Evolutionary conservation across 306 rosid species (phyloP).

Genomic region (Prunus salicina): DNA sequence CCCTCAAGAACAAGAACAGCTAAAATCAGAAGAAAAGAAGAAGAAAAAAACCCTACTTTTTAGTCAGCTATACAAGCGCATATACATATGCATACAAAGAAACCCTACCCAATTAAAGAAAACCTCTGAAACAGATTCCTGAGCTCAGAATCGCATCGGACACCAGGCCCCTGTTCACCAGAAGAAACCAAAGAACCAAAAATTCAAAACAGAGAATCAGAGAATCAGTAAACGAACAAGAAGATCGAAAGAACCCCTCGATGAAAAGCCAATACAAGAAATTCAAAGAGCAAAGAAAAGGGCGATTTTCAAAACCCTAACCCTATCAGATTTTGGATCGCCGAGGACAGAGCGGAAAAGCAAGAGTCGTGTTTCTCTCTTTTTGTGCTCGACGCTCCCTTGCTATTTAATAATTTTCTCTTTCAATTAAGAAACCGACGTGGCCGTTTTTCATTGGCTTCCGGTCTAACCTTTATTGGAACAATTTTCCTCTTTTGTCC

Average conservation of each 20-base stretch:
- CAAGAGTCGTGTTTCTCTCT: constrained; percentile 35
- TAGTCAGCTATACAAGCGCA: background rate
- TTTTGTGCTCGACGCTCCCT: constrained; percentile 21
- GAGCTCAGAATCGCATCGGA: constrained; percentile 58
- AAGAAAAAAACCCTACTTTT: background rate
- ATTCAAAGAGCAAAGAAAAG: constrained; percentile 2
- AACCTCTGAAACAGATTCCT: constrained; percentile 45
- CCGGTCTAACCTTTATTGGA: background rate
- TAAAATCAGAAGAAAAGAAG: background rate
- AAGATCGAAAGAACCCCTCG: background rate
- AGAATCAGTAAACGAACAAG: constrained; percentile 1
- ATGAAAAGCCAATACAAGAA: background rate
- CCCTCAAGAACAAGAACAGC: background rate
- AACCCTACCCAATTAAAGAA: constrained; percentile 39
- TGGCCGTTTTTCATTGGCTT: constrained; percentile 39
- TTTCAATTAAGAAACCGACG: constrained; percentile 34
- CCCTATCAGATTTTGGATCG: constrained; percentile 54
- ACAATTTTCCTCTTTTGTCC: constrained; percentile 35
- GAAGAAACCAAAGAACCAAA: background rate
- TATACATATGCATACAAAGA: background rate
- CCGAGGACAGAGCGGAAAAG: constrained; percentile 44
- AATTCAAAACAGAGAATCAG: background rate
- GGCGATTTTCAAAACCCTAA: constrained; percentile 49
- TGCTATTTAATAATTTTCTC: constrained; percentile 32
- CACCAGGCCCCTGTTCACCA: constrained; percentile 24